Evolutionary conservation across 1,284 basidiomycete genomes (phyloP).

Genomic region (Sutorius eximius): DNA sequence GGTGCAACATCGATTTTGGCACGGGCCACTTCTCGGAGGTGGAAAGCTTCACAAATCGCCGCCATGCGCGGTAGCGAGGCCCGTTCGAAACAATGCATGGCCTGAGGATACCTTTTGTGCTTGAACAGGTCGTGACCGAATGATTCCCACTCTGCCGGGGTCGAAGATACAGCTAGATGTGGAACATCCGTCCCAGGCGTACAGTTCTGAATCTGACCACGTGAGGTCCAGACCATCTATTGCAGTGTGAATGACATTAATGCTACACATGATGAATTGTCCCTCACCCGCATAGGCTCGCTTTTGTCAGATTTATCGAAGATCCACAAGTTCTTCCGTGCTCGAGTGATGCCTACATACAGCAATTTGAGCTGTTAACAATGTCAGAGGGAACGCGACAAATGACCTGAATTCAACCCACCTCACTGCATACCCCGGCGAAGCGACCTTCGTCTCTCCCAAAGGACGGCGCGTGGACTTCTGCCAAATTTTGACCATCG

Average conservation of each 20-base stretch:
- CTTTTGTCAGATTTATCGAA: constrained; percentile 57
- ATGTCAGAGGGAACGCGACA: not conserved
- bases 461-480: constrained; percentile 46
- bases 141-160: constrained; percentile 54
- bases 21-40: constrained; percentile 40
- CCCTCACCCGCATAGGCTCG: constrained; percentile 56
- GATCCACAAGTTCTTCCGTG: constrained; percentile 67
- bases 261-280: not conserved
- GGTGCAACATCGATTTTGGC: constrained; percentile 26
- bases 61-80: constrained; percentile 47
- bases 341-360: constrained; percentile 71
- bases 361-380: constrained; percentile 58
- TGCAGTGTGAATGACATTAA: not conserved
- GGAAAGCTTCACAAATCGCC: constrained; percentile 47
- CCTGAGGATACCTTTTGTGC: constrained; percentile 55
- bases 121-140: constrained; percentile 54
- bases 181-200: constrained; percentile 47
- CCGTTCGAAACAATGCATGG: constrained; percentile 60
- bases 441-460: constrained; percentile 47
- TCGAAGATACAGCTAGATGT: constrained; percentile 48
- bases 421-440: constrained; percentile 61
- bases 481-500: constrained; percentile 12
- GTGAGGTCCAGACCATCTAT: constrained; percentile 50
- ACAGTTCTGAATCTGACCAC: constrained; percentile 44
- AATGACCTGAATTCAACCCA: constrained; percentile 22